These are phyloP conservation scores for Ogataea trehaloabstinens DNA, from an alignment of 805 yeast genomes.

Conservation along the genomic window DNA sequence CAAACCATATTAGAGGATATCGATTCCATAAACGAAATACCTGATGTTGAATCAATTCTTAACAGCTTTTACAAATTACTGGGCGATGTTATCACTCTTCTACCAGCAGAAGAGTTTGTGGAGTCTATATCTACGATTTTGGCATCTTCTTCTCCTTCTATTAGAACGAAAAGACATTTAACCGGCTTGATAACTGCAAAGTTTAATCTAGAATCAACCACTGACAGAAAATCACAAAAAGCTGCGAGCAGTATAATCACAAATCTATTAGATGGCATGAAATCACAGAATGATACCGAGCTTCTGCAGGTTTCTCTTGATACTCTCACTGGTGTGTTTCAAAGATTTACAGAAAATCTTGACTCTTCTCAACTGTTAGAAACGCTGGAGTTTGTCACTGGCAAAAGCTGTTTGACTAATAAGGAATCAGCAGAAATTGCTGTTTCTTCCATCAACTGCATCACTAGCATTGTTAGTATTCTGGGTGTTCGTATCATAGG, in stretches of 20 bases:
- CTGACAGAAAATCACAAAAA: slow-evolving; percentile 44
- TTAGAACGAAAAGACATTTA: slow-evolving; percentile 57
- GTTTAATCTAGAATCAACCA: slow-evolving; percentile 64
- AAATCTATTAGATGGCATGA: slow-evolving; percentile 42
- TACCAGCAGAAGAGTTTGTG: slow-evolving; percentile 76
- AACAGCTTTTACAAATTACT: slow-evolving; percentile 53
- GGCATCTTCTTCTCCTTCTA: slow-evolving; percentile 34
- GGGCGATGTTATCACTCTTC: slow-evolving; percentile 59
- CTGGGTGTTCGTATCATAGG: slow-evolving; percentile 88
- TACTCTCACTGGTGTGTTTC: slow-evolving; percentile 59
- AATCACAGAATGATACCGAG: slow-evolving; percentile 39
- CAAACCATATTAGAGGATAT: slow-evolving; percentile 38
- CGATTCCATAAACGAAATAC: slow-evolving; percentile 30
- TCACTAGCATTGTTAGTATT: slow-evolving; percentile 65
- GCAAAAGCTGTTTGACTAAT: slow-evolving; percentile 51
- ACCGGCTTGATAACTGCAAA: slow-evolving; percentile 63
- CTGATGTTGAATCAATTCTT: slow-evolving; percentile 36
- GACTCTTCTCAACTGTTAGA: slow-evolving; percentile 47
- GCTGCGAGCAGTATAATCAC: slow-evolving; percentile 54
- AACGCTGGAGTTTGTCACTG: slow-evolving; percentile 48
- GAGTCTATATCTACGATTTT: slow-evolving; percentile 51
- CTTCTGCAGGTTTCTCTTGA: slow-evolving; percentile 70
- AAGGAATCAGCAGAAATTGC: slow-evolving; percentile 52
- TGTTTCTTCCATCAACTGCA: slow-evolving; percentile 70
- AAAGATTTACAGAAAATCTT: slow-evolving; percentile 56